Base-by-base conservation (phyloP, 495 filamentous ascomycete species). In the Penicillium atrosanguineum region DNA sequence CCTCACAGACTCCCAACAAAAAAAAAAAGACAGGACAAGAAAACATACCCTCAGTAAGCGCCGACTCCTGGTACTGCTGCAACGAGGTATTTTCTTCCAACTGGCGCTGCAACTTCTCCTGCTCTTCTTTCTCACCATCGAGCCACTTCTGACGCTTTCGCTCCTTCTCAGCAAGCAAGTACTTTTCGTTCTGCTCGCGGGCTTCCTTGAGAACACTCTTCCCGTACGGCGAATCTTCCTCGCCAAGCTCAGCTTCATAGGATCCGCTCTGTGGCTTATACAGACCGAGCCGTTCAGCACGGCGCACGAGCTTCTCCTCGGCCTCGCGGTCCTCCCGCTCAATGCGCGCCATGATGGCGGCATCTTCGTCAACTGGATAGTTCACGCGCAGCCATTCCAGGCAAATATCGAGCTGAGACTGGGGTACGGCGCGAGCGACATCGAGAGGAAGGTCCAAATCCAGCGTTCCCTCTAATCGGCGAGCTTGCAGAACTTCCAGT, bases 291-390 rank as follows among this genome's bases (percentile, higher is more conserved):
- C 66, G 59, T 53, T 75, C 70, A 8, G 70, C 76, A 20, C 75
- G 70, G 5, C 73, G 70, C 21, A 78, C 56, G 6, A 79, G 58
- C 44, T 75, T 67, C 53, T 75, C 61, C 36, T 76, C 67, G 29
- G 67, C 67, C 45, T 72, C 64, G 7, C 53, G 58, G 25, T 81
- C 73, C 61, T 86, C 84, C 38, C 69, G 72, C 55, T 89, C 87
- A 29, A 88, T 71, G 40, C 82, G 83, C 3, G 72, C 75, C 28
- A 90, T 52, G 6, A 84, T 82, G 0, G 81, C 80, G 6, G 75
- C 80, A 54, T 92, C 79, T 63, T 96, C 91, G 51, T 96, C 89
- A 6, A 95, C 70, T 0, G 87, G 84, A 31, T 87, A 80, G 25
- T 80, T 76, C 19, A 68, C 63, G 23, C 91, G 85, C 8, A 96